Conservation (phyloP, 805 yeast species). For the Myxozyma geophila region DNA sequence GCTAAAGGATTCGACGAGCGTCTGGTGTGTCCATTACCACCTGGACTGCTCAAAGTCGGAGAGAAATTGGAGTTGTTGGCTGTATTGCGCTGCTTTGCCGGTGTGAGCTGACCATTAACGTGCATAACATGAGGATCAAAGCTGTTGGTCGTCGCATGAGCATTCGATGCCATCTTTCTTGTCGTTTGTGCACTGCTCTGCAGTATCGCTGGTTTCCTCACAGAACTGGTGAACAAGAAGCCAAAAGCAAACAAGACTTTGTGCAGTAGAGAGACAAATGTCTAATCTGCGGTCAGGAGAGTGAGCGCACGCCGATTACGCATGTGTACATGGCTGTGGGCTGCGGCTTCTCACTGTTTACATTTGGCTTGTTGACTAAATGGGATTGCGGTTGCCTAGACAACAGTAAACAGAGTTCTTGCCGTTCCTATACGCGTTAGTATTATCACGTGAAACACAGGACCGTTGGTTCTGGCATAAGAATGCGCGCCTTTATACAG, state of each 20-base stretch:
- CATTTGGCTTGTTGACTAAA: not conserved
- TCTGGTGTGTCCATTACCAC: not conserved
- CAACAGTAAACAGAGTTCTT: not conserved
- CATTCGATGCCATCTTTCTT: constrained; percentile 1
- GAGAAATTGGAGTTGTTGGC: not conserved
- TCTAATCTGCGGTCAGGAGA: not conserved
- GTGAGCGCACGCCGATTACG: not conserved
- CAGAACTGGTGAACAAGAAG: no score
- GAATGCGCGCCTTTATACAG: no score
- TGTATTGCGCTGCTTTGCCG: constrained; percentile 6
- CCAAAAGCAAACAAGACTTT: not conserved
- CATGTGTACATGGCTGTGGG: not conserved
- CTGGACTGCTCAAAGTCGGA: not conserved
- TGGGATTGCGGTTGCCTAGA: not conserved
- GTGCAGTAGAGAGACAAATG: not conserved
- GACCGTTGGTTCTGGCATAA: no score
- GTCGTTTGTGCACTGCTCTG: no score
- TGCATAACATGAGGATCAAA: constrained; percentile 11
- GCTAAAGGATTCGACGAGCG: constrained; percentile 19
- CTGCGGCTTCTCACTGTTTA: not conserved
- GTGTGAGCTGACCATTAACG: constrained; percentile 13
- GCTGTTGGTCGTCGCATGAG: not conserved
- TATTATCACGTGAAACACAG: no score
- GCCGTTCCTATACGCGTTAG: no score
- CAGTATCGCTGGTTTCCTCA: no score